Evolutionary conservation across 805 yeast species (phyloP).

Genomic region (Nakazawaea laoshanensis): DNA sequence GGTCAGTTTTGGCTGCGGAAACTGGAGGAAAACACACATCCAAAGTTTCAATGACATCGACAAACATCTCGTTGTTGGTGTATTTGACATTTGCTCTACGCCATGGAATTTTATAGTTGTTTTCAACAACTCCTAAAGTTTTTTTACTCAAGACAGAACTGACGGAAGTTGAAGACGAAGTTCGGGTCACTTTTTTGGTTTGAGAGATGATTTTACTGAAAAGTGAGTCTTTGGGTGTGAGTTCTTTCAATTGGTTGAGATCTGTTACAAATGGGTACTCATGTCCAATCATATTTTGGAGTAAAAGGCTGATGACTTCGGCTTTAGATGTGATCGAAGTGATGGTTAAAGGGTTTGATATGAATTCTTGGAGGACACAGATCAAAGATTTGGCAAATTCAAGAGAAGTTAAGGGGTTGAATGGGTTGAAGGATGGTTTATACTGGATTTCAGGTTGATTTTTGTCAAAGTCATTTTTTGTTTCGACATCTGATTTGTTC

Average conservation of each 20-base stretch:
- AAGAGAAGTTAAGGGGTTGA: constrained; percentile 35
- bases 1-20: constrained; percentile 11
- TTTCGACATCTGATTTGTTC: constrained; percentile 4
- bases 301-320: constrained; percentile 60
- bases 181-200: constrained; percentile 20
- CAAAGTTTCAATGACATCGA: constrained; percentile 68
- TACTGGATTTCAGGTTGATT: not conserved
- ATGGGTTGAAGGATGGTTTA: constrained; percentile 17
- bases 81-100: constrained; percentile 62
- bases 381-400: constrained; percentile 31
- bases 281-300: constrained; percentile 73
- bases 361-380: constrained; percentile 30
- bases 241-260: constrained; percentile 56
- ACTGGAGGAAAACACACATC: constrained; percentile 40
- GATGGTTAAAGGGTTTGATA: constrained; percentile 42
- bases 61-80: constrained; percentile 76
- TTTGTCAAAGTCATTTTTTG: constrained; percentile 7
- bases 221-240: constrained; percentile 58
- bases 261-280: constrained; percentile 72
- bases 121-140: constrained; percentile 17
- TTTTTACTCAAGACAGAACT: not conserved
- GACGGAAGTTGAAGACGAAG: constrained; percentile 2
- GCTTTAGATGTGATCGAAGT: constrained; percentile 58
- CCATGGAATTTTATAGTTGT: constrained; percentile 58
- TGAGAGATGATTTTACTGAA: constrained; percentile 41